phyloP scores from a whole-genome alignment of 2,329 filamentous ascomycete species.

The Colletotrichum destructivum region DNA sequence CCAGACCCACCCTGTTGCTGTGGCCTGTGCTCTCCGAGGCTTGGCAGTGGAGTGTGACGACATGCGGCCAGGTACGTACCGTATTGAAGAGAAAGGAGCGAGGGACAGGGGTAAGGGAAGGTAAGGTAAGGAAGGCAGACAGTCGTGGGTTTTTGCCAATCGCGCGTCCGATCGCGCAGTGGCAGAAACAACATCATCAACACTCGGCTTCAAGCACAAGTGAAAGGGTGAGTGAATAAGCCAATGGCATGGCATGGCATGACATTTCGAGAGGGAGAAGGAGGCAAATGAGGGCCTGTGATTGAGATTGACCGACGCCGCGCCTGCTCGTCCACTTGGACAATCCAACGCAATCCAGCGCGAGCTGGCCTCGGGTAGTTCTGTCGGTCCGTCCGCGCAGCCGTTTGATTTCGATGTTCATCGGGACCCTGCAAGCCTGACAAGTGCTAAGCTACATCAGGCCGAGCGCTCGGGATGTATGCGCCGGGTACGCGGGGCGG shows the following conservation, averaged over 20 bases:
- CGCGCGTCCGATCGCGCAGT: background rate
- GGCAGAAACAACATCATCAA: background rate
- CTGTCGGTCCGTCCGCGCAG: constrained; percentile 32
- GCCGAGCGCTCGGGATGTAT: constrained; percentile 31
- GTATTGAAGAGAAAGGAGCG: background rate
- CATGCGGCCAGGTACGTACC: constrained; percentile 23
- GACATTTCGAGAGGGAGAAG: no score
- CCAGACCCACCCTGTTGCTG: constrained; percentile 19
- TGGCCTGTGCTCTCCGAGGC: constrained; percentile 19
- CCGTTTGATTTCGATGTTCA: constrained; percentile 41
- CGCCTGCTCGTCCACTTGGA: constrained; percentile 27
- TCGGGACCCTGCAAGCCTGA: constrained; percentile 37
- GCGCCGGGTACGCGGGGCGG: constrained; percentile 38
- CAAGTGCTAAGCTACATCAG: constrained; percentile 34
- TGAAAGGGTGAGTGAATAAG: background rate
- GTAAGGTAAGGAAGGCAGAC: background rate
- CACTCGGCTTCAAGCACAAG: background rate
- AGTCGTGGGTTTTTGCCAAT: background rate
- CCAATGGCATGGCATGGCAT: background rate
- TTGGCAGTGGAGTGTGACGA: constrained; percentile 38
- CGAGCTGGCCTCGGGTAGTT: constrained; percentile 12
- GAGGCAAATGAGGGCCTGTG: background rate
- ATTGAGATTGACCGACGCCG: constrained; percentile 22
- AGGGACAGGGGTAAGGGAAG: background rate
- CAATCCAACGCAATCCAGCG: background rate